Percentiles rank a stretch among this genome's conserved stretches.
Evolutionary conservation across 495 filamentous ascomycete species (phyloP).

Genomic region (Penicillium nucicola): DNA sequence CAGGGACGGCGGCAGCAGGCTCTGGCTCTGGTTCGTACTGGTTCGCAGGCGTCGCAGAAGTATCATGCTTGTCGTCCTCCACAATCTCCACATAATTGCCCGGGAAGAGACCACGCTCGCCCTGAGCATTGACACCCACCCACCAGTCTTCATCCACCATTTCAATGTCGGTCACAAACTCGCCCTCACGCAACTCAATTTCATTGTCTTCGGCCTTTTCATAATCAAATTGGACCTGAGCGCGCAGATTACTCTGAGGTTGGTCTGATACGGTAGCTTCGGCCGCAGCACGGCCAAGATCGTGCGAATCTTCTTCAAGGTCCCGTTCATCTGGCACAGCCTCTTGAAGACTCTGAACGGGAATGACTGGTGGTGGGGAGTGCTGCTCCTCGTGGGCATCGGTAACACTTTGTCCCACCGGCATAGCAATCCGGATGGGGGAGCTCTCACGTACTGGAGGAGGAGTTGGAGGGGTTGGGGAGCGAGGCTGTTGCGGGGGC

Average conservation of each 20-base stretch:
- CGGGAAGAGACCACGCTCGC: conserved; percentile 87
- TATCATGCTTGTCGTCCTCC: conserved; percentile 49
- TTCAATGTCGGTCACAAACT: conserved; percentile 90
- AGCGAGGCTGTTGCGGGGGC: conserved; percentile 58
- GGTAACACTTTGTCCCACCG: conserved; percentile 63
- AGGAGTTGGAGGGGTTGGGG: conserved; percentile 60
- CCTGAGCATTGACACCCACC: conserved; percentile 79
- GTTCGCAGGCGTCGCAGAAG: conserved; percentile 23
- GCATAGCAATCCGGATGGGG: conserved; percentile 84
- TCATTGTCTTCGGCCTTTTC: conserved; percentile 97
- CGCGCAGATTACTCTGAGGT: conserved; percentile 53
- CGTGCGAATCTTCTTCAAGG: conserved; percentile 59
- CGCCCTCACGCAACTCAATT: conserved; percentile 84
- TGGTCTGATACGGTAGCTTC: conserved; percentile 43
- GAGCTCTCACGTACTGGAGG: conserved; percentile 56
- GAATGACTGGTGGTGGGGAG: conserved; percentile 50
- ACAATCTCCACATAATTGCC: conserved; percentile 94
- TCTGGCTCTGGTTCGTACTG: conserved; percentile 14
- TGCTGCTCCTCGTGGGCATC: conserved; percentile 49
- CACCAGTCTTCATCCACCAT: conserved; percentile 98
- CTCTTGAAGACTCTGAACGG: conserved; percentile 54
- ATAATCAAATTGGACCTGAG: conserved; percentile 89
- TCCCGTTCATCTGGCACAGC: conserved; percentile 61
- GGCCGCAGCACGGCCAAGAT: conserved; percentile 62
- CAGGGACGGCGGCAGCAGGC: conserved; percentile 2